Evolutionary conservation across 768 basidiomycete genomes (phyloP).

Genomic region (Calvatia gigantea): DNA sequence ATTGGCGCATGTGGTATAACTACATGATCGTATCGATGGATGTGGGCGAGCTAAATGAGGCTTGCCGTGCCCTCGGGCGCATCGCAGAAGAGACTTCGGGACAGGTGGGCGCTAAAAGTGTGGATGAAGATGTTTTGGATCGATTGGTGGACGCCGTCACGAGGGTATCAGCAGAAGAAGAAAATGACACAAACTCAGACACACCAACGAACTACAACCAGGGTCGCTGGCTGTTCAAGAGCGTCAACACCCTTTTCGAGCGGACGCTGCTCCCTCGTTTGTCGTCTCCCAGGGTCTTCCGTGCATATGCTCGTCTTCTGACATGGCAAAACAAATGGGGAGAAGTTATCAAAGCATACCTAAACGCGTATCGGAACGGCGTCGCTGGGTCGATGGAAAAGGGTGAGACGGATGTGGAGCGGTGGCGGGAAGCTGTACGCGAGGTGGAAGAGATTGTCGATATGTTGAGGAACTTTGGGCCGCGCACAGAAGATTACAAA

Average conservation of each 20-base stretch:
- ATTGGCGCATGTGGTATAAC: slow-evolving; percentile 99
- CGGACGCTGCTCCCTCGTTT: slow-evolving; percentile 78
- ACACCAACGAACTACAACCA: slow-evolving; percentile 49
- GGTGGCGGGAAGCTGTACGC: slow-evolving; percentile 71
- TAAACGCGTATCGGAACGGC: slow-evolving; percentile 81
- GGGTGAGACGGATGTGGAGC: slow-evolving; percentile 63
- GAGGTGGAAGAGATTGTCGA: slow-evolving; percentile 87
- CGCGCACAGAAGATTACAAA: slow-evolving; percentile 51
- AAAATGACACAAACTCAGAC: slow-evolving; percentile 21
- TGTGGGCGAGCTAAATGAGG: slow-evolving; percentile 88
- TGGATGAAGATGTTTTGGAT: slow-evolving; percentile 88
- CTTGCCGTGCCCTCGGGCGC: slow-evolving; percentile 76
- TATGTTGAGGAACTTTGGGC: slow-evolving; percentile 79
- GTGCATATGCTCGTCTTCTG: slow-evolving; percentile 77
- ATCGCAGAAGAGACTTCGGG: slow-evolving; percentile 73
- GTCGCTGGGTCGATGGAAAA: slow-evolving; percentile 56
- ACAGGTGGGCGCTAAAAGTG: slow-evolving; percentile 45
- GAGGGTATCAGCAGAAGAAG: slow-evolving; percentile 37
- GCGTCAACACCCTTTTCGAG: slow-evolving; percentile 73
- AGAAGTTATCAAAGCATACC: slow-evolving; percentile 76
- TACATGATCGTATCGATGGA: slow-evolving; percentile 94
- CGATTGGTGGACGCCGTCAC: slow-evolving; percentile 87
- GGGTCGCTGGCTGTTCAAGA: slow-evolving; percentile 62
- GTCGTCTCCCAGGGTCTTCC: slow-evolving; percentile 75
- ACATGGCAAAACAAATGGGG: slow-evolving; percentile 71